Evolutionary conservation across 2,329 filamentous ascomycete species (phyloP), one percentile per base, ranked within the genome.

Genomic region (Rutstroemia sp.): DNA sequence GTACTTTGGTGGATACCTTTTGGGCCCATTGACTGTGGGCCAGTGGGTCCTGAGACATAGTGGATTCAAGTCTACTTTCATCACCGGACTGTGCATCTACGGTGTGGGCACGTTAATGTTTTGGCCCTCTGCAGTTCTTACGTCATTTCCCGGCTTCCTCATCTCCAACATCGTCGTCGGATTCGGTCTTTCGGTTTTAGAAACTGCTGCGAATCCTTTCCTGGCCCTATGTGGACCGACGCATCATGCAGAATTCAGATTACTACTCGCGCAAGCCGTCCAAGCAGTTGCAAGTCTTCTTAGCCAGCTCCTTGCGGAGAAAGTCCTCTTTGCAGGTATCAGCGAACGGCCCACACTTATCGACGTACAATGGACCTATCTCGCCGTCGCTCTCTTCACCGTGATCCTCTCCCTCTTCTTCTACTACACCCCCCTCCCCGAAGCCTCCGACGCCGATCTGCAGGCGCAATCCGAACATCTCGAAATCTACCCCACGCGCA

Each of bases 361-460:
- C 60, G 83, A 87, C 59, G 87, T 92, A 1, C 89, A 94, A 70
- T 95, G 87, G 86, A 88, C 88, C 0, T 94, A 94, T 64, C 78
- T 94, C n/a, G 86, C 84, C 55, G 86, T 92, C 59, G 89, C 88
- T 0, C 75, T 87, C 23, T 84, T 91, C 56, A 88, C 87, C 57
- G 87, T 86, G 52, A 74, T 81, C 3, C 76, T 95, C 2, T 87
- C 83, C 0, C 73, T 86, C 3, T 81, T 86, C 66, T 85, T 87
- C 68, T 86, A 81, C 67, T 87, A 86, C 64, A 82, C 85, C 75
- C 83, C 83, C 0, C 72, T 86, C 2, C 82, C 83, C 0, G 83
- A 74, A 81, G 61, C 74, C 75, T 2, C 71, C 72, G 58, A 82
- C 77, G 62, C 73, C 21, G 78, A 80, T 1, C 63, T 83, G 5